These are phyloP conservation scores for Clavariopsis aquatica DNA, from an alignment of 495 filamentous ascomycete species.

Conservation along the genomic window DNA sequence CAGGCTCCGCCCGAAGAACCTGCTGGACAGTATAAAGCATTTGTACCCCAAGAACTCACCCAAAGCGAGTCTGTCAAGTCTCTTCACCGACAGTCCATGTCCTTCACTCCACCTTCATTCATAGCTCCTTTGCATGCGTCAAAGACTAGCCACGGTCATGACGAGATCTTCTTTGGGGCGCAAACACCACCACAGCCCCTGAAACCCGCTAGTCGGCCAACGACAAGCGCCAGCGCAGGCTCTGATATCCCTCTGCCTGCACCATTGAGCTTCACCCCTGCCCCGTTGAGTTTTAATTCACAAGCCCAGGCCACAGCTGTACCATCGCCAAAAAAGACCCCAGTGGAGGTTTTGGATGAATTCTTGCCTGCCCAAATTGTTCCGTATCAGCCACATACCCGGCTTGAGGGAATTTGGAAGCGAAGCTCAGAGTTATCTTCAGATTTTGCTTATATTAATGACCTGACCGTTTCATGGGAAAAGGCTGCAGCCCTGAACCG, in stretches of 20 bases:
- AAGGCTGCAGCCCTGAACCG: constrained; percentile 47
- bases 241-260: constrained; percentile 18
- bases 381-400: background rate
- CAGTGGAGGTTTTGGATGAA: constrained; percentile 7
- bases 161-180: constrained; percentile 35
- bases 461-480: constrained; percentile 53
- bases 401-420: constrained; percentile 19
- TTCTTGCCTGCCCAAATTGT: constrained; percentile 18
- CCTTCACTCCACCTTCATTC: constrained; percentile 9
- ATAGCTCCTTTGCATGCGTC: constrained; percentile 1
- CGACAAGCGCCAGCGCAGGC: constrained; percentile 7
- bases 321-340: constrained; percentile 4
- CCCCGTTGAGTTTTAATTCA: background rate
- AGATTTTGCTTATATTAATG: constrained; percentile 54
- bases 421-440: constrained; percentile 8
- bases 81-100: constrained; percentile 27
- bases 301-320: background rate
- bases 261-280: constrained; percentile 12
- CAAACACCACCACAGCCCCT: background rate
- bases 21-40: constrained; percentile 28
- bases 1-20: constrained; percentile 29
- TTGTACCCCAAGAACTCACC: constrained; percentile 16
- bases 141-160: constrained; percentile 17
- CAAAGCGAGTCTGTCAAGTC: background rate
- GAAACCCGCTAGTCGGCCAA: constrained; percentile 19